phyloP scores from a whole-genome alignment of 306 rosid species.

The Inga leiocalycina region DNA sequence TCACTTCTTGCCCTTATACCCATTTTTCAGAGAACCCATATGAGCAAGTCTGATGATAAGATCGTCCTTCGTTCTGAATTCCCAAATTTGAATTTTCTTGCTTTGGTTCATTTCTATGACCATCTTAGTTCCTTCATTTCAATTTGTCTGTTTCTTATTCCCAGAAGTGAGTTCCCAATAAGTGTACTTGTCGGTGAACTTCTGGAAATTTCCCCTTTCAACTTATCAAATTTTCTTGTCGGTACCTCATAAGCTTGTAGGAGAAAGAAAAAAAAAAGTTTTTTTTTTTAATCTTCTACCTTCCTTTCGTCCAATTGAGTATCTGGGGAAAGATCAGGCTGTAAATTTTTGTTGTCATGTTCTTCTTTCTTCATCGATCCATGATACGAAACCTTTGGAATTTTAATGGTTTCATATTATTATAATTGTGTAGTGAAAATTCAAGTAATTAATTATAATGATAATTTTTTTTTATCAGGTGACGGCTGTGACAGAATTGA shows the following conservation, averaged over 20 bases:
- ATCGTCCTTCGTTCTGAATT: not conserved
- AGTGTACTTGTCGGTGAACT: not conserved
- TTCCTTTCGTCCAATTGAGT: constrained; percentile 19
- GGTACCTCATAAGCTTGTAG: constrained; percentile 21
- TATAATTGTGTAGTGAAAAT: not conserved
- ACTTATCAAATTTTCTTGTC: constrained; percentile 5
- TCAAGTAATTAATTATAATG: constrained; percentile 17
- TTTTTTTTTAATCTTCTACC: not conserved
- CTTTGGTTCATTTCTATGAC: not conserved
- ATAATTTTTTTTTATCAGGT: constrained; percentile 51
- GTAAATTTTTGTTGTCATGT: not conserved
- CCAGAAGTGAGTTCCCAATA: not conserved
- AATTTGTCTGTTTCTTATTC: constrained; percentile 6
- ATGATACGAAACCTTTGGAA: not conserved
- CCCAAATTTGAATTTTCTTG: not conserved
- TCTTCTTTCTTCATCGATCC: not conserved
- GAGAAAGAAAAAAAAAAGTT: not conserved
- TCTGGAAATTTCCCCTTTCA: constrained; percentile 15
- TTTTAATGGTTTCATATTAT: not conserved
- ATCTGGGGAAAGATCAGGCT: not conserved
- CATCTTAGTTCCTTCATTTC: not conserved
- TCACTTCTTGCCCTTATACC: not conserved
- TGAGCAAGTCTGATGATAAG: constrained; percentile 20
- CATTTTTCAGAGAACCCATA: constrained; percentile 5
- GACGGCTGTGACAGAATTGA: constrained; percentile 65